Conservation (phyloP, 768 basidiomycete species). For the Podaxis mareebaensis region DNA sequence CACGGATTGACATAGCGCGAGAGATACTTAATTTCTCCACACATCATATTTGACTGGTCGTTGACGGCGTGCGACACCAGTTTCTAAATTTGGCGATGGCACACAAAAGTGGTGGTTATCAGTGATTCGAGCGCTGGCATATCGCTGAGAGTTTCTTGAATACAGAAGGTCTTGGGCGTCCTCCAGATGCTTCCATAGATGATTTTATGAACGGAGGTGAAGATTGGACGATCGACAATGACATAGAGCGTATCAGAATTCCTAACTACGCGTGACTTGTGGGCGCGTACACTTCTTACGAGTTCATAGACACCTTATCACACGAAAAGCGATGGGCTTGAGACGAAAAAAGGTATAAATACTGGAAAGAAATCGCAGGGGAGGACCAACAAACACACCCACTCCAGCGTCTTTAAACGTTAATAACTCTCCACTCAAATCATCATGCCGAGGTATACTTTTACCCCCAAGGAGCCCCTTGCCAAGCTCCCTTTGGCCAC, state of each 20-base stretch:
- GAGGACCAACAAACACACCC: background rate
- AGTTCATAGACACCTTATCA: background rate
- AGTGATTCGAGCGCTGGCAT: too few relatives aligned
- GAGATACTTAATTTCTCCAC: background rate
- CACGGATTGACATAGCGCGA: background rate
- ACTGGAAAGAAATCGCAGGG: too few relatives aligned
- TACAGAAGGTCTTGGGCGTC: too few relatives aligned
- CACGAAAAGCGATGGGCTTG: too few relatives aligned
- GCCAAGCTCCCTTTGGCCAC: conserved; percentile 37
- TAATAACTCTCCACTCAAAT: background rate
- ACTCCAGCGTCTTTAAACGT: background rate
- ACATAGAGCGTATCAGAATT: background rate
- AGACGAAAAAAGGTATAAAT: background rate
- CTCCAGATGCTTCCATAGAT: background rate
- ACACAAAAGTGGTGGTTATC: too few relatives aligned
- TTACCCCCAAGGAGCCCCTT: conserved; percentile 32
- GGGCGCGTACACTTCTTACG: background rate
- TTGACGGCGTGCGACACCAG: background rate
- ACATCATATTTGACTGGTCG: background rate
- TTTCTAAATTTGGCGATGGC: too few relatives aligned
- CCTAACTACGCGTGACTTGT: background rate
- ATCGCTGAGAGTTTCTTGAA: too few relatives aligned
- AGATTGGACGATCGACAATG: background rate
- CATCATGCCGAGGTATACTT: conserved; percentile 22
- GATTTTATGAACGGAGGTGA: background rate